These are phyloP conservation scores for Alternaria rosae DNA, from an alignment of 2,329 filamentous ascomycete species.

Conservation along the genomic window DNA sequence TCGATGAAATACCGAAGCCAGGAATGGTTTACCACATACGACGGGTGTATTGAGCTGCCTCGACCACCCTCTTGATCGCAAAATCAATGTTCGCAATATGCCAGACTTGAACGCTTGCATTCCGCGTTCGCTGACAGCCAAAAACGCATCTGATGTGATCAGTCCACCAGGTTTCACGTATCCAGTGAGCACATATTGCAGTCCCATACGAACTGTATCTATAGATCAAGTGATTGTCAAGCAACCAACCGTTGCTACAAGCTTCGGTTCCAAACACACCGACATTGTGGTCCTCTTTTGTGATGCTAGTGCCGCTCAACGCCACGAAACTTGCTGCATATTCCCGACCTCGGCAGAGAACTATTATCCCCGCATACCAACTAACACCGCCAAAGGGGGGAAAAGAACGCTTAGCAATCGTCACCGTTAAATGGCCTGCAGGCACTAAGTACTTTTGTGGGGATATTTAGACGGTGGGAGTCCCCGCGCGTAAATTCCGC, in stretches of 20 bases:
- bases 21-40: background rate
- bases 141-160: background rate
- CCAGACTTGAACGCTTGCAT: background rate
- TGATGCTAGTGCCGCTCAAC: background rate
- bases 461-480: slow-evolving; percentile 1
- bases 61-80: background rate
- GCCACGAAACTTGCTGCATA: background rate
- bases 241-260: background rate
- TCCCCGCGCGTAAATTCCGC: background rate
- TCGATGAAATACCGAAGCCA: background rate
- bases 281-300: background rate
- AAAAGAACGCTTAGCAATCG: slow-evolving; percentile 35
- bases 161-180: background rate
- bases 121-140: background rate
- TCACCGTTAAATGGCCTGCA: slow-evolving; percentile 14
- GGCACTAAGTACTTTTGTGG: slow-evolving; percentile 4
- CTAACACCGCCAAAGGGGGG: slow-evolving; percentile 10
- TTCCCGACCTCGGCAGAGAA: slow-evolving; percentile 36
- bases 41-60: background rate
- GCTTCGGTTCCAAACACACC: background rate
- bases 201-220: background rate
- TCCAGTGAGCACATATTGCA: background rate
- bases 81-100: background rate
- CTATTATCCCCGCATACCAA: slow-evolving; percentile 30
- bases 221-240: background rate